Evolutionary conservation across 805 yeast species (phyloP).

Genomic region (Kurtzmaniella cleridarum): DNA sequence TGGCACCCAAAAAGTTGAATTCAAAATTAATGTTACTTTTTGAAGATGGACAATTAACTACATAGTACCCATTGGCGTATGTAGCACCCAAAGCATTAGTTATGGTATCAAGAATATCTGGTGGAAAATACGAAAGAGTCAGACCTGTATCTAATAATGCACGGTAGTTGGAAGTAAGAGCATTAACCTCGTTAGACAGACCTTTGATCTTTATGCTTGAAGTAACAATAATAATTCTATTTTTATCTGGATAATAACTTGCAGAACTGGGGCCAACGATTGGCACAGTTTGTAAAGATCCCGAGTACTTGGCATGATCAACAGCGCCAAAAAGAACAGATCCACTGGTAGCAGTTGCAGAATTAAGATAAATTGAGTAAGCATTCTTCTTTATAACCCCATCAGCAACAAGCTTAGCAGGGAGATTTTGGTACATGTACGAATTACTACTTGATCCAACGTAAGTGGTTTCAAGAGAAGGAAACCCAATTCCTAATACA

Average conservation of each 20-base stretch:
- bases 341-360: conserved; percentile 3
- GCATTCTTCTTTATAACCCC: conserved; percentile 20
- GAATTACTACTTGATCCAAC: conserved; percentile 4
- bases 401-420: conserved; percentile 14
- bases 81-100: conserved; percentile 7
- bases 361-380: conserved; percentile 20
- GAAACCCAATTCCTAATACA: conserved; percentile 69
- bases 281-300: conserved; percentile 5
- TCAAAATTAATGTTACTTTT: not conserved
- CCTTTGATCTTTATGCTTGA: conserved; percentile 25
- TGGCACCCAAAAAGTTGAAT: conserved; percentile 2
- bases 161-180: conserved; percentile 14
- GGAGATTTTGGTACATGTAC: conserved; percentile 20
- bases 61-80: not conserved
- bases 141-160: conserved; percentile 34
- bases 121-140: conserved; percentile 40
- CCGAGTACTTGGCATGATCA: conserved; percentile 9
- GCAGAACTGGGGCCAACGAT: conserved; percentile 34
- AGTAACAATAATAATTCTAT: conserved; percentile 21
- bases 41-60: not conserved
- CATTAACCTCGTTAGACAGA: conserved; percentile 6
- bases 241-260: not conserved
- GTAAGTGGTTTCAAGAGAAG: conserved; percentile 61
- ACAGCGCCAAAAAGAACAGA: conserved; percentile 9
- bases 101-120: conserved; percentile 19